Evolutionary conservation across 139 green algal species (phyloP), one percentile per base, ranked within the genome.

Genomic region (Parachlorella kessleri): DNA sequence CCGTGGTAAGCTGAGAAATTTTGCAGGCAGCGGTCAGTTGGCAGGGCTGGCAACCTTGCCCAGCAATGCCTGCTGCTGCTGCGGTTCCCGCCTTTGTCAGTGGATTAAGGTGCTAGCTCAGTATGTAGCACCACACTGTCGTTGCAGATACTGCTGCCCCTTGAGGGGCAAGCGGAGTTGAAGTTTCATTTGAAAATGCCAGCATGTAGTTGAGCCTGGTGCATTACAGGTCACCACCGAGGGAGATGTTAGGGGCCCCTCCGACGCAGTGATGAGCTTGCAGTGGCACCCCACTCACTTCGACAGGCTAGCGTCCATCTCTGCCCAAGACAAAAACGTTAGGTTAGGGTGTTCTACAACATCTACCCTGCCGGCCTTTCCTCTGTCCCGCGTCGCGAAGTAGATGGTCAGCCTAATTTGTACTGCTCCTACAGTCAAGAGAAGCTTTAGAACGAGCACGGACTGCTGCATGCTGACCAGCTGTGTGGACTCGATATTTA

Each of bases 231-330:
- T 70, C 26, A 79, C 67, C 69, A 35, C 68, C 26, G 75, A 83
- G 55, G 32, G 65, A 0, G 82, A 87, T 32, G n/a, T 84, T n/a
- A 53, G 72, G 40, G 77, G 77, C 24, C 77, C 82, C 73, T 33
- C 41, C 32, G 82, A 87, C 35, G 53, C 55, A 1, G 77, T 87
- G 38, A 81, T 66, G n/a, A 77, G 75, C 55, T 48, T 87, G 41
- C 24, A 64, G 9, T 87, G 77, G 77, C 82, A 87, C 67, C 82
- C 82, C 39, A 75, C 30, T 35, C 53, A 81, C 71, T 48, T 63
- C 3, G 69, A 87, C 40, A 74, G 63, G 53, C 66, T 87, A 32
- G 82, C 72, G 4, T 84, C 82, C 3, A 75, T 81, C n/a, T 68
- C 64, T 0, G 32, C 48, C 5, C 28, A 53, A 32, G 82, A 87